Evolutionary conservation across 371 early-diverging fungal species (phyloP).

Genomic region (Mucor plumbeus): DNA sequence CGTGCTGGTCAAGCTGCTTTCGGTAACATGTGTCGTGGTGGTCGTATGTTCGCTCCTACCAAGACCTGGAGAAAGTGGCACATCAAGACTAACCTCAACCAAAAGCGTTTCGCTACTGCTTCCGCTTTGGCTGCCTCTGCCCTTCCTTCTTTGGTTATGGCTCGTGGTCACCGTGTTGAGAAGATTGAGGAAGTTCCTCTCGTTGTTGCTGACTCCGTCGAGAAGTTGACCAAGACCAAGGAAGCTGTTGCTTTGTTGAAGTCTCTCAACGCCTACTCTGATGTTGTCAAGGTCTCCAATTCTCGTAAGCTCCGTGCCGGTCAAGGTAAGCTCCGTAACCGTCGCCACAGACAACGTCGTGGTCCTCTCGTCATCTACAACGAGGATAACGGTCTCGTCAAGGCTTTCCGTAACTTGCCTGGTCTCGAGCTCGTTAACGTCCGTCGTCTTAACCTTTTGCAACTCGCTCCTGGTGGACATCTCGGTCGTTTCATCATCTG

Average conservation of each 20-base stretch:
- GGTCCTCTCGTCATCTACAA: conserved; percentile 98
- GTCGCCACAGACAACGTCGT: conserved; percentile 97
- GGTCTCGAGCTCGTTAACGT: conserved; percentile 98
- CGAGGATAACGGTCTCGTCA: conserved; percentile 94
- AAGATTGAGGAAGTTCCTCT: conserved; percentile 97
- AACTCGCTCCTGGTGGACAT: conserved; percentile 99
- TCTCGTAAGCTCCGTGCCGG: conserved; percentile 98
- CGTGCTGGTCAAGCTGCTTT: conserved; percentile 99
- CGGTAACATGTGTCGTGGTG: conserved; percentile 57
- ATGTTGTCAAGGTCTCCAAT: conserved; percentile 97
- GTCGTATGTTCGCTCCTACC: conserved; percentile 99
- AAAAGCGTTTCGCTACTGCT: conserved; percentile 98
- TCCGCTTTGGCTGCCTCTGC: conserved; percentile 99
- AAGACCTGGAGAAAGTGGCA: conserved; percentile 99
- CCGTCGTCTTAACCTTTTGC: conserved; percentile 94
- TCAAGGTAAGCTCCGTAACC: conserved; percentile 99
- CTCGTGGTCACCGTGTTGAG: conserved; percentile 99
- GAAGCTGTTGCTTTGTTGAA: conserved; percentile 94
- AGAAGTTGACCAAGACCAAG: conserved; percentile 95
- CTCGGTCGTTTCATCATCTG: conserved; percentile 99
- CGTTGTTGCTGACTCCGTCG: conserved; percentile 86
- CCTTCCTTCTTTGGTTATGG: conserved; percentile 94
- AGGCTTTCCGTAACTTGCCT: conserved; percentile 99
- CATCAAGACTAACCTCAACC: conserved; percentile 98
- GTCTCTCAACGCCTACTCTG: conserved; percentile 93